Evolutionary conservation across 2,329 filamentous ascomycete species (phyloP), one percentile per base, ranked within the genome.

Genomic region (Arachnopeziza araneosa): DNA sequence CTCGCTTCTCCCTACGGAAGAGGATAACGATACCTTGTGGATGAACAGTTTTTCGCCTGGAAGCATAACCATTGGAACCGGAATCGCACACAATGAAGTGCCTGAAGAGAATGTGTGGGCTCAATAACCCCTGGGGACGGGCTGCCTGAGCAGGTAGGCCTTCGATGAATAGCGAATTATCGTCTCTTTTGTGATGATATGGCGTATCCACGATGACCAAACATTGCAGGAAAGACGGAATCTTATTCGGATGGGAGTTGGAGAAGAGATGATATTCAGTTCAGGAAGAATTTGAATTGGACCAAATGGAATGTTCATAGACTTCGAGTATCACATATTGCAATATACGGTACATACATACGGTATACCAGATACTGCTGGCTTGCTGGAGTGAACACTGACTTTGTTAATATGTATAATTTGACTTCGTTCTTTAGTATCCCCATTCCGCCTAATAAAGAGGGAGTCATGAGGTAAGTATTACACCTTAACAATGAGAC

Each of bases 11-110:
- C 73, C 80, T 26, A 76, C 78, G 7, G 75, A 80, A 64, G 76
- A 82, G 10, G 83, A 85, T 49, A 72, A 74, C 19, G 74, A 77
- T 26, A 60, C 63, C 9, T 75, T 74, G 59, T 78, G 75, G 75
- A 76, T 76, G 68, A 72, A 70, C 64, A 74, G 72, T 55, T 77
- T 75, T 60, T 54, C 66, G 14, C 50, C 66, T 1, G 68, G 60
- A 23, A 63, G 52, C 44, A 52, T 63, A 23, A 50, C 64, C 9
- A 52, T 66, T 50, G 66, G 64, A 36, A 62, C 60, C 23, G 60
- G 58, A 24, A 23, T 36, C 24, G 22, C 53, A 10, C 57, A 54
- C 19, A 66, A 50, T 61, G 64, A 67, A 52, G 36, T 66, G 60
- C 58, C 63, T 23, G 69, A 69, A 53, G 66, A 71, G 52, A 66